Evolutionary conservation across 2,329 filamentous ascomycete genomes (phyloP), one percentile per base, ranked within the genome.

Genomic region (Penicillium sp.): DNA sequence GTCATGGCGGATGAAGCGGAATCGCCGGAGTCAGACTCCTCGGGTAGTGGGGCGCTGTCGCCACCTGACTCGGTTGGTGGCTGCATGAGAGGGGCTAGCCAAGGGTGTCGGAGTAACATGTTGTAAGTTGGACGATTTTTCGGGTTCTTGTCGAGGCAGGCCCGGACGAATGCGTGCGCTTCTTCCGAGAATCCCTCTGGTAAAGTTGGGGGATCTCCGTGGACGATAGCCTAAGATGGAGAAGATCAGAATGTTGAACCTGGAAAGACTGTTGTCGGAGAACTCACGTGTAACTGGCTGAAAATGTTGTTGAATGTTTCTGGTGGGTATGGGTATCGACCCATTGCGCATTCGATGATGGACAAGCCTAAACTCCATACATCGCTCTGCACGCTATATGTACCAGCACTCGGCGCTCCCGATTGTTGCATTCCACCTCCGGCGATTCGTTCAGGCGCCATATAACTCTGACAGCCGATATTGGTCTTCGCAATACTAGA

Each of bases 231-330:
- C 94, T 99, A 64, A 24, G 42, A 37, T 55, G 22, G 63, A 68
- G 55, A 62, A 60, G 46, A 20, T 60, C 35, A 61, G 46, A 42
- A 52, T 13, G 29, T n/a, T 43, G 5, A n/a, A 45, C 22, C 57
- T 22, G 56, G 42, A 46, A 38, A 31, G 1, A 46, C 2, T 9
- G 5, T 6, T 20, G 9, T 13, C 14, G 14, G 22, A 38, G 43
- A 20, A 86, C 92, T 86, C 82, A 97, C 94, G 68, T 89, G 95
- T 34, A 99, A 81, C 72, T 99, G 94, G 68, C 91, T 95, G 80
- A 99, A 97, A 64, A 99, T 99, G 69, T 96, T 97, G 72, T 93
- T 94, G 63, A 95, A 97, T 1, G 95, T 94, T 74, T 99, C 94
- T 0, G 94, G 93, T 5, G 94, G 93, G 68, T 99, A 99, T 1